Conservation (phyloP, 2,329 filamentous ascomycete species). For the Juglanconis juglandina region DNA sequence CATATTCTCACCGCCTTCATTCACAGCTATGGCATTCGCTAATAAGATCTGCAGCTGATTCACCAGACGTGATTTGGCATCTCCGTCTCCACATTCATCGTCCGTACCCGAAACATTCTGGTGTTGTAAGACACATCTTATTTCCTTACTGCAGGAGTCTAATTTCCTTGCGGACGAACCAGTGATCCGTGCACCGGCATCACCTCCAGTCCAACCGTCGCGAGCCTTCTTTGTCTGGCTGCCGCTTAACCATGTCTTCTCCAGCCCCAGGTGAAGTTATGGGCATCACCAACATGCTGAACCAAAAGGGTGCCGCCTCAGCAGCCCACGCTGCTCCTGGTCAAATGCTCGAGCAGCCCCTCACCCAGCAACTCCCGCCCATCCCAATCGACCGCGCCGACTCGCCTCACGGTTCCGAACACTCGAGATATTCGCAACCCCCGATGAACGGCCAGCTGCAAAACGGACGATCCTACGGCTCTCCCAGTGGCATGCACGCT, state of each 20-base stretch:
- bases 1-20: slow-evolving; percentile 5
- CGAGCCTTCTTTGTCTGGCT: slow-evolving; percentile 17
- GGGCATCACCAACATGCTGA: slow-evolving; percentile 52
- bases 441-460: slow-evolving; percentile 39
- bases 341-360: slow-evolving; percentile 24
- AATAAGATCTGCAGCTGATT: slow-evolving; percentile 9
- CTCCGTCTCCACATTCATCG: slow-evolving; percentile 10
- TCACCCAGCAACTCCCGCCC: slow-evolving; percentile 23
- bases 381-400: slow-evolving; percentile 49
- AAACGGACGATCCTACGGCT: slow-evolving; percentile 45
- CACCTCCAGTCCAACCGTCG: slow-evolving; percentile 11
- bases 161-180: slow-evolving; percentile 19
- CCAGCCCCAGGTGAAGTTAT: slow-evolving; percentile 47
- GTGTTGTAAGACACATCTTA: slow-evolving; percentile 21
- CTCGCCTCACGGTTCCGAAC: slow-evolving; percentile 58
- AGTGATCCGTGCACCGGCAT: slow-evolving; percentile 15
- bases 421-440: slow-evolving; percentile 52
- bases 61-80: slow-evolving; percentile 4
- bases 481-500: slow-evolving; percentile 50
- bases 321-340: slow-evolving; percentile 28
- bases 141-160: slow-evolving; percentile 18
- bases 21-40: slow-evolving; percentile 1
- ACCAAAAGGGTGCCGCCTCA: slow-evolving; percentile 41
- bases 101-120: slow-evolving; percentile 17
- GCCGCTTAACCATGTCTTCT: slow-evolving; percentile 35